A percentile compares a stretch with the other conserved stretches of the same genome.
phyloP scores from a whole-genome alignment of 208 protist species.

The Wallacemonas rigidus region DNA sequence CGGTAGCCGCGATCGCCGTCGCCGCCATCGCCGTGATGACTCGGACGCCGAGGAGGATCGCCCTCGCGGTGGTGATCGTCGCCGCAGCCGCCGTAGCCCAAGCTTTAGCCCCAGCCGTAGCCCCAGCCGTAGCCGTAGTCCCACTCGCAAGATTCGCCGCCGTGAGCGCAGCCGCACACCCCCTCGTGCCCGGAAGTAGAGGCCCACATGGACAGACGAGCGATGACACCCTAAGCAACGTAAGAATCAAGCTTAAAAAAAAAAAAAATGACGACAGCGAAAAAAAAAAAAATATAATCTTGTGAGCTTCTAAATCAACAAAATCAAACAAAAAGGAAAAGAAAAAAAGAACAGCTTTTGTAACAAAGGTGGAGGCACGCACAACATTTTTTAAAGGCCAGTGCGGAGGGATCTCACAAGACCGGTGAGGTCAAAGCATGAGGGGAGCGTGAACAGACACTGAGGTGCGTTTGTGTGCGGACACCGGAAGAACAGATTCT shows the following conservation, averaged over 20 bases:
- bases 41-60: conserved; percentile 23
- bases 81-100: conserved; percentile 33
- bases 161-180: conserved; percentile 26
- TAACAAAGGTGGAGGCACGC: background rate
- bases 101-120: conserved; percentile 45
- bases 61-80: conserved; percentile 31
- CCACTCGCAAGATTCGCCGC: conserved; percentile 3
- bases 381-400: too few species aligned
- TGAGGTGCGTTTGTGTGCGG: too few species aligned
- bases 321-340: conserved; percentile 18
- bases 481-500: too few species aligned
- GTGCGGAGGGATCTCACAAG: too few species aligned
- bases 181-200: conserved; percentile 14
- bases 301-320: background rate
- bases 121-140: conserved; percentile 25
- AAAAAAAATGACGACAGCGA: background rate
- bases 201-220: too few species aligned
- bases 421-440: too few species aligned
- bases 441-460: too few species aligned
- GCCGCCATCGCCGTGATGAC: conserved; percentile 32
- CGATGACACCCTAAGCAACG: too few species aligned
- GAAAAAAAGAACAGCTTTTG: conserved; percentile 1
- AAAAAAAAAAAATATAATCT: background rate
- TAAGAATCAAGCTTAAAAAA: background rate
- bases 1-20: conserved; percentile 30